Base-by-base conservation (phyloP, 31 red algal genomes). In the Porphyra umbilicalis region DNA sequence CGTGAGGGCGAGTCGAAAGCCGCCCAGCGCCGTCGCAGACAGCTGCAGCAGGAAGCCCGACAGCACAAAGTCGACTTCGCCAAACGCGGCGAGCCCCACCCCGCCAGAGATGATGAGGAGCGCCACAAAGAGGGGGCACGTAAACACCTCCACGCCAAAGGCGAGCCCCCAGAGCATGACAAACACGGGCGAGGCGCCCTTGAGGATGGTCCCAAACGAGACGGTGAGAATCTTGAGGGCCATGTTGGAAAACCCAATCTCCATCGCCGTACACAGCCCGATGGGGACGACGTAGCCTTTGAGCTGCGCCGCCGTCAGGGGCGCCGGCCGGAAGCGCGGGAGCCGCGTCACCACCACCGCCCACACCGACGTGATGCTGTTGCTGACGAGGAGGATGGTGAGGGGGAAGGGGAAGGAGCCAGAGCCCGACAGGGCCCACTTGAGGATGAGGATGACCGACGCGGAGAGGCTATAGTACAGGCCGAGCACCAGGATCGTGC, bases 181-280 rank as follows among this genome's bases (percentile, higher is more conserved):
- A 40, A 99, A 99, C 33, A 99, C 81, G 10, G 97, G 97, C 32
- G 94, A 82, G 35, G 94, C 88, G 38, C 97, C 94, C 86, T 99
- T 99, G 78, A 99, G 77, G 79, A 99, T 91, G 32, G 97, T 99
- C 29, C 92, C 88, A 82, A 99, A 97, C 18, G 97, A 90, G 3
- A 99, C 97, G 14, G 92, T 94, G 5, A 99, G 88, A 6, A 95
- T 76, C 38, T 91, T 92, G 32, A 99, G 87, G 20, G 97, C 94
- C 29, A 94, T 81, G 76, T 99, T 99, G 37, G 97, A 96, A 42
- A 78, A 93, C 3, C 97, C 97, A 82, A 99, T 99, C 82, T 99
- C 97, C 35, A 96, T 78, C 35, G 97, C 97, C 5, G 92, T 97
- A 16, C 90, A 83, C 10, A 95, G 84, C 20, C 92, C 94, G 71